Conservation (phyloP, 2,329 filamentous ascomycete species). For the Penicillium psychrosexuale region DNA sequence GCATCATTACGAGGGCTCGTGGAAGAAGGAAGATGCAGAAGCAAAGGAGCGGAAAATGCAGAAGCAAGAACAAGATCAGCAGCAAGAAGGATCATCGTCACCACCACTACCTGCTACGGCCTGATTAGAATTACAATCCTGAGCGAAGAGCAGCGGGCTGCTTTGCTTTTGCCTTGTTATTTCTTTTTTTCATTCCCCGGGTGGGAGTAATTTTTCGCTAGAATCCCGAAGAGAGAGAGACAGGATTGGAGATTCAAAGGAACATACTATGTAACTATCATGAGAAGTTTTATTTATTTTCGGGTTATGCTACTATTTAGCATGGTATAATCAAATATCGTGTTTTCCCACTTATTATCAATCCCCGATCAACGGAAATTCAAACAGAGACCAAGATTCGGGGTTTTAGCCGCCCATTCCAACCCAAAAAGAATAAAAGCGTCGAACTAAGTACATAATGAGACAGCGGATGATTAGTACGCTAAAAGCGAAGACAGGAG, state of each 20-base stretch:
- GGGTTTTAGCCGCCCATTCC: not conserved
- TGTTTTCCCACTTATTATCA: not conserved
- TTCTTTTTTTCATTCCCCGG: not conserved
- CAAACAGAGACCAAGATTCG: not conserved
- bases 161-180: not conserved
- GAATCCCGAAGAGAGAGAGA: not conserved
- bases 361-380: not conserved
- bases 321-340: not conserved
- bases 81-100: not conserved
- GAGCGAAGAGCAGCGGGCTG: not conserved
- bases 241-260: not conserved
- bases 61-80: not conserved
- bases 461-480: not conserved
- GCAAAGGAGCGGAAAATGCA: constrained; percentile 19
- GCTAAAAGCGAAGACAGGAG: not conserved
- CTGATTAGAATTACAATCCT: not conserved
- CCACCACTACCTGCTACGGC: not conserved
- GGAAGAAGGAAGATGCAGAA: constrained; percentile 18
- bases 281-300: not conserved
- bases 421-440: not conserved
- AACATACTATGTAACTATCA: not conserved
- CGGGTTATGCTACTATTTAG: not conserved
- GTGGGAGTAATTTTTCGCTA: no score
- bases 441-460: not conserved
- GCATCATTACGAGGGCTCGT: constrained; percentile 21